Percentiles rank a stretch among this genome's conserved stretches.
Evolutionary conservation across 2,329 filamentous ascomycete genomes (phyloP).

Genomic region (Epichloe hybrida): DNA sequence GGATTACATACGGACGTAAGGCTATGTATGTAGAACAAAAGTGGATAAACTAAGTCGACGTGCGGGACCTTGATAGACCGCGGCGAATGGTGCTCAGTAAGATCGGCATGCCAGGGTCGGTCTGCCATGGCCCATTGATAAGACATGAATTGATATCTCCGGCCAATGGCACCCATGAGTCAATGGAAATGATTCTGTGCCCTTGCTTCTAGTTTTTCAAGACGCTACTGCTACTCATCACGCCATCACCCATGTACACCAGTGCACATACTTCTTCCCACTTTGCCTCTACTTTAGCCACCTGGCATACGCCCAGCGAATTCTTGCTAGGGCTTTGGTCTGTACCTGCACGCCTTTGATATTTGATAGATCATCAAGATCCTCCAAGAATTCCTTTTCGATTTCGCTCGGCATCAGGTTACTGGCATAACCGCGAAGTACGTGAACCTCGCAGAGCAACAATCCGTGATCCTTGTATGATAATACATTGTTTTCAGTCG

Average conservation of each 20-base stretch:
- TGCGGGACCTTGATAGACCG: not conserved
- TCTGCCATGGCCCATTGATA: not conserved
- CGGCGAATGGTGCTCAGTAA: not conserved
- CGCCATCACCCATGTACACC: not conserved
- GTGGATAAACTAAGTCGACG: not conserved
- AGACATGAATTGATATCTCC: not conserved
- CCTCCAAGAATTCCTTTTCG: conserved; percentile 75
- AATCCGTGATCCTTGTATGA: conserved; percentile 89
- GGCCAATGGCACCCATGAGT: not conserved
- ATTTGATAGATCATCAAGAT: conserved; percentile 75
- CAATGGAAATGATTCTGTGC: not conserved
- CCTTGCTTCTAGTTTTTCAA: not conserved
- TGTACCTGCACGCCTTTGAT: conserved; percentile 69
- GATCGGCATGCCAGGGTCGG: no score
- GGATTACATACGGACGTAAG: no score
- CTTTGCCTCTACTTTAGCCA: conserved; percentile 40
- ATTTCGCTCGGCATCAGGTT: conserved; percentile 59
- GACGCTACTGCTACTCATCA: not conserved
- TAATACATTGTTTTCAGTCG: conserved; percentile 59
- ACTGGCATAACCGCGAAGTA: conserved; percentile 50
- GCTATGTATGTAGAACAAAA: not conserved
- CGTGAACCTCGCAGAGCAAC: conserved; percentile 78
- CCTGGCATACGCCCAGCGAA: conserved; percentile 79
- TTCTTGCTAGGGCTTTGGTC: conserved; percentile 64
- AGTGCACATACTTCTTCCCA: not conserved